phyloP scores from a whole-genome alignment of 2,329 filamentous ascomycete species.

The Cadophora sp. region DNA sequence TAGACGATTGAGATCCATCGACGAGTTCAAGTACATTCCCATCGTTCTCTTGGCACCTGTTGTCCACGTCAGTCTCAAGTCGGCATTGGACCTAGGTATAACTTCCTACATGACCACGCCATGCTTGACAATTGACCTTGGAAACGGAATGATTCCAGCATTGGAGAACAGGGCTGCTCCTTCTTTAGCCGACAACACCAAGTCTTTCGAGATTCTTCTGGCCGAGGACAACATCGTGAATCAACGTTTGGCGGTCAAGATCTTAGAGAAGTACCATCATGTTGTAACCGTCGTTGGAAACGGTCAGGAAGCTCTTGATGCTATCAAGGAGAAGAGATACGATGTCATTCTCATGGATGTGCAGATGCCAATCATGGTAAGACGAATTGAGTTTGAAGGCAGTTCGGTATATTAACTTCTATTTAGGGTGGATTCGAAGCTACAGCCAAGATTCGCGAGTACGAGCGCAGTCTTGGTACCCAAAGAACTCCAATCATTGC shows the following conservation, averaged over 20 bases:
- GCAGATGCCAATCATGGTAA: constrained; percentile 98
- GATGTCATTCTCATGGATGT: constrained; percentile 99
- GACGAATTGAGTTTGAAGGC: constrained; percentile 38
- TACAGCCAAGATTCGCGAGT: constrained; percentile 94
- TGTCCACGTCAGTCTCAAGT: constrained; percentile 91
- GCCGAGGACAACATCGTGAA: constrained; percentile 99
- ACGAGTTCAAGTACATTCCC: constrained; percentile 97
- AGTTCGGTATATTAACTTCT: constrained; percentile 46
- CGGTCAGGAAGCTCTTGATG: constrained; percentile 89
- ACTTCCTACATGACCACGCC: constrained; percentile 99
- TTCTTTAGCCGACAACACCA: constrained; percentile 89
- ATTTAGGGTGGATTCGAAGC: constrained; percentile 90
- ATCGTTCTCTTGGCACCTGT: constrained; percentile 90
- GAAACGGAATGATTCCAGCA: constrained; percentile 94
- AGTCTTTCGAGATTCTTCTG: constrained; percentile 92
- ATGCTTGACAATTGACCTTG: constrained; percentile 90
- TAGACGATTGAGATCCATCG: constrained; percentile 81
- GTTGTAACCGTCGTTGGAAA: constrained; percentile 93
- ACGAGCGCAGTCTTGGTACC: constrained; percentile 81
- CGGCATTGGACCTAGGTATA: constrained; percentile 91
- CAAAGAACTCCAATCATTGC: constrained; percentile 94
- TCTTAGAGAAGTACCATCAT: constrained; percentile 95
- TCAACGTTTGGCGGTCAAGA: constrained; percentile 94
- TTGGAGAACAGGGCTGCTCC: constrained; percentile 92
- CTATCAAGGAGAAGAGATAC: constrained; percentile 90